phyloP scores from a whole-genome alignment of 2,329 filamentous ascomycete species.

The Ceratocystis diversiconidia region DNA sequence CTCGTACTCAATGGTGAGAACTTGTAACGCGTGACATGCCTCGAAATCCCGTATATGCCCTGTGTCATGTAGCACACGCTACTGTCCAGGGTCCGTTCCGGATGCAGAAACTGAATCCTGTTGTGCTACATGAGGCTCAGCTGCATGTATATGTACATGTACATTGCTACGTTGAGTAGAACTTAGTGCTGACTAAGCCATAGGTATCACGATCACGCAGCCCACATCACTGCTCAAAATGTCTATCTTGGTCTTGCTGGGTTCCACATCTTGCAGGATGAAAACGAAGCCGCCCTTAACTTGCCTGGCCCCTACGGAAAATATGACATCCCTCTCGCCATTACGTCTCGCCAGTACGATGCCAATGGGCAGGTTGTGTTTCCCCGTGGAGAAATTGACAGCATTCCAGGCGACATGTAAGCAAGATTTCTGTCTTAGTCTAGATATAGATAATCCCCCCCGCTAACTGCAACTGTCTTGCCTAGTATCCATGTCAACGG shows the following conservation, averaged over 20 bases:
- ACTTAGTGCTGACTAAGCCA: not conserved
- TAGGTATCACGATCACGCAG: slow-evolving; percentile 36
- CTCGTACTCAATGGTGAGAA: slow-evolving; percentile 36
- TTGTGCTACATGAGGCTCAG: not conserved
- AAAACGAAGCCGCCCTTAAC: slow-evolving; percentile 33
- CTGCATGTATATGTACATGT: not conserved
- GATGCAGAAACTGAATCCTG: not conserved
- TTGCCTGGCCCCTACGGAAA: slow-evolving; percentile 36
- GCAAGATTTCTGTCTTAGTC: not conserved
- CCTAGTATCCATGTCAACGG: slow-evolving; percentile 29
- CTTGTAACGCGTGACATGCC: not conserved
- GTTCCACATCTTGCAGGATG: slow-evolving; percentile 40
- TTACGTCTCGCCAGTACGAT: slow-evolving; percentile 39
- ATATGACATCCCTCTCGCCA: slow-evolving; percentile 39
- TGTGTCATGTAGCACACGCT: not conserved
- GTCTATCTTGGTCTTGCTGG: slow-evolving; percentile 43
- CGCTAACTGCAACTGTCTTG: not conserved
- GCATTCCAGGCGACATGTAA: slow-evolving; percentile 39
- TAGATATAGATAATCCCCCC: not conserved
- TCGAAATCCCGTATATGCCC: not conserved
- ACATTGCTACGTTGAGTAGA: not conserved
- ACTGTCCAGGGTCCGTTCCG: not conserved
- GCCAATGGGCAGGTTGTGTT: slow-evolving; percentile 35
- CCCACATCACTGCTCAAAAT: slow-evolving; percentile 36
- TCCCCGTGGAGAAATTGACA: slow-evolving; percentile 30